Evolutionary conservation across 257 asterid genomes (phyloP), one percentile per base, ranked within the genome.

Genomic region (Solanum rostratum): DNA sequence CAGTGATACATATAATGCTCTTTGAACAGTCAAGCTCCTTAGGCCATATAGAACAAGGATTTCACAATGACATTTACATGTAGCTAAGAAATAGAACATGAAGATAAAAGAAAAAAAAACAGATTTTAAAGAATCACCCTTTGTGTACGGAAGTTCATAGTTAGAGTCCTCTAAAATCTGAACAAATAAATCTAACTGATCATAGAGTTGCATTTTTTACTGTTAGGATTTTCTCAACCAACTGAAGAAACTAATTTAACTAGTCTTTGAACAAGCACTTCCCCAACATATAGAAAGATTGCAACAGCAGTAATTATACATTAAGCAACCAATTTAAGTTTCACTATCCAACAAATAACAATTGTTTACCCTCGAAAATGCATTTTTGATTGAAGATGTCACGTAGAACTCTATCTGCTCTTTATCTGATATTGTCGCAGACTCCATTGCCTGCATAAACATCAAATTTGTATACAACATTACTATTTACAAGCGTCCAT

Each of bases 371-470:
- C 97, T 91, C 49, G 92, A 84, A 86, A 92, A 96, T 85, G 99
- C 97, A 88, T 87, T 91, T 90, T 93, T 96, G 10, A 90, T 86
- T 62, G 99, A 96, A 85, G 98, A 95, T 81, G 93, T 89, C 84
- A 95, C 94, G 74, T 96, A 96, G 20, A 85, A 85, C 90, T 95
- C 99, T 84, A 96, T 92, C 90, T 96, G 99, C 92, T 95, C 99
- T 62, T 84, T 85, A 83, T 92, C 98, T 39, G 98, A 90, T 87
- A 85, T 87, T 63, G 92, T 90, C 57, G 86, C 85, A 86, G 87
- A 88, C 80, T 91, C 91, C 92, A 90, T 88, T 84, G 94, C 93
- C 98, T 96, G 93, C 88, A 90, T 69, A 82, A 90, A 86, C 63
- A 83, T 24, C 45, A 46, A 46, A 76, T 18, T 76, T 12, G 2